Percentiles rank a stretch among this genome's conserved stretches.
Evolutionary conservation across 2,329 filamentous ascomycete genomes (phyloP).

Genomic region (Hypomyces perniciosus): DNA sequence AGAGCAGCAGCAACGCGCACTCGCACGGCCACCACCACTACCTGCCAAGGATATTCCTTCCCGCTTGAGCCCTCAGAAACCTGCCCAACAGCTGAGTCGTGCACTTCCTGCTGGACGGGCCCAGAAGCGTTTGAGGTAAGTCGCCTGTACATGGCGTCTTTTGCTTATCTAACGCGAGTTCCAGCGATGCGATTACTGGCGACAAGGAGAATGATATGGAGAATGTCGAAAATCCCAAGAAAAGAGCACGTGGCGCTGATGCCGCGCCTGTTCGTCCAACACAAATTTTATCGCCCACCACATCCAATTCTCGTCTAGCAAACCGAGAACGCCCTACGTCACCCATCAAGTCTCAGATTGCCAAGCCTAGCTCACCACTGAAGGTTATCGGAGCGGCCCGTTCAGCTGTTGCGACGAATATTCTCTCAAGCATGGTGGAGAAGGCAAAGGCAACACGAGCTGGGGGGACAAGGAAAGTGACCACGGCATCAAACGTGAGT

Average conservation of each 20-base stretch:
- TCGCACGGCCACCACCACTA: slow-evolving; percentile 34
- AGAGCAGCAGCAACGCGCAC: slow-evolving; percentile 33
- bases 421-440: slow-evolving; percentile 54
- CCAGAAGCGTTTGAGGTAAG: slow-evolving; percentile 49
- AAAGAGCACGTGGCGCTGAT: slow-evolving; percentile 46
- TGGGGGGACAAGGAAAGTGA: slow-evolving; percentile 40
- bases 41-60: slow-evolving; percentile 43
- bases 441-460: slow-evolving; percentile 52
- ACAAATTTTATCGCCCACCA: slow-evolving; percentile 73
- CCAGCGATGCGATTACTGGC: slow-evolving; percentile 57
- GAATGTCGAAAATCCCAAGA: slow-evolving; percentile 62
- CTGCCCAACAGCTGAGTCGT: slow-evolving; percentile 20
- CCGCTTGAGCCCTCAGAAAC: slow-evolving; percentile 32
- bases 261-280: slow-evolving; percentile 35
- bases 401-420: slow-evolving; percentile 34
- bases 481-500: slow-evolving; percentile 39
- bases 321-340: slow-evolving; percentile 43
- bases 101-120: slow-evolving; percentile 22
- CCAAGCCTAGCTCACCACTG: slow-evolving; percentile 56
- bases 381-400: slow-evolving; percentile 44
- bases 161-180: slow-evolving; percentile 14
- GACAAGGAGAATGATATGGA: slow-evolving; percentile 73
- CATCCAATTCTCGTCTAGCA: slow-evolving; percentile 66
- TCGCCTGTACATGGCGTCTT: slow-evolving; percentile 13
- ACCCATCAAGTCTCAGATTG: slow-evolving; percentile 52